phyloP scores from a whole-genome alignment of 257 asterid species.

The Fraxinus quadrangulata region DNA sequence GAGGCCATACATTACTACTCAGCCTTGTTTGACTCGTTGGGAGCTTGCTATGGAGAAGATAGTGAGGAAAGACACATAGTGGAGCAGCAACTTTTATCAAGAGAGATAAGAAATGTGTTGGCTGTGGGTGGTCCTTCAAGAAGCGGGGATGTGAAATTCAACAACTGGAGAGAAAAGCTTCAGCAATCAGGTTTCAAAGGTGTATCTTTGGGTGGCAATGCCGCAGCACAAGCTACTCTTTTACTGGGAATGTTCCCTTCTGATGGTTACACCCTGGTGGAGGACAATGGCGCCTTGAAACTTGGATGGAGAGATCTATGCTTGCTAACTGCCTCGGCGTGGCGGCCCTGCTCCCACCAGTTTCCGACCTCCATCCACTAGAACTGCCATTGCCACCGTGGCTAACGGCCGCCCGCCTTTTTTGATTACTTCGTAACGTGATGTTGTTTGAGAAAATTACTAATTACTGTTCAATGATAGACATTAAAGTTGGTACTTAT shows the following conservation, averaged over 20 bases:
- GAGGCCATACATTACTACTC: slow-evolving; percentile 98
- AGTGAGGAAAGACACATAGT: slow-evolving; percentile 92
- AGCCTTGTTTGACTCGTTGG: slow-evolving; percentile 87
- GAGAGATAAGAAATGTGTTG: slow-evolving; percentile 84
- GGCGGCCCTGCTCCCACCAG: slow-evolving; percentile 53
- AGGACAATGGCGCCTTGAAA: slow-evolving; percentile 89
- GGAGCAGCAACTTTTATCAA: slow-evolving; percentile 85
- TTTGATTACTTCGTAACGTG: background rate
- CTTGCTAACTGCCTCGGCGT: slow-evolving; percentile 96
- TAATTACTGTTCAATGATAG: background rate
- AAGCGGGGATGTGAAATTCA: slow-evolving; percentile 70
- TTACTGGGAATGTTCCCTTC: slow-evolving; percentile 94
- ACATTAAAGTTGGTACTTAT: background rate
- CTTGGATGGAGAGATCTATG: slow-evolving; percentile 99
- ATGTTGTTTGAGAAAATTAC: background rate
- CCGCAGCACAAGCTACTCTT: slow-evolving; percentile 89
- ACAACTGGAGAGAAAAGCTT: slow-evolving; percentile 92
- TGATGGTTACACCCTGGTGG: slow-evolving; percentile 88
- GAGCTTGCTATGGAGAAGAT: slow-evolving; percentile 97
- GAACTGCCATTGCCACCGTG: background rate
- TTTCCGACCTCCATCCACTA: background rate
- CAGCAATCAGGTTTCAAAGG: slow-evolving; percentile 88
- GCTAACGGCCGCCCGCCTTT: background rate
- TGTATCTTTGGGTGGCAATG: slow-evolving; percentile 81
- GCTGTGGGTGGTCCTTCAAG: slow-evolving; percentile 84